Evolutionary conservation across 352 stramenopile genomes (phyloP).

Genomic region (Aphanomyces invadans): DNA sequence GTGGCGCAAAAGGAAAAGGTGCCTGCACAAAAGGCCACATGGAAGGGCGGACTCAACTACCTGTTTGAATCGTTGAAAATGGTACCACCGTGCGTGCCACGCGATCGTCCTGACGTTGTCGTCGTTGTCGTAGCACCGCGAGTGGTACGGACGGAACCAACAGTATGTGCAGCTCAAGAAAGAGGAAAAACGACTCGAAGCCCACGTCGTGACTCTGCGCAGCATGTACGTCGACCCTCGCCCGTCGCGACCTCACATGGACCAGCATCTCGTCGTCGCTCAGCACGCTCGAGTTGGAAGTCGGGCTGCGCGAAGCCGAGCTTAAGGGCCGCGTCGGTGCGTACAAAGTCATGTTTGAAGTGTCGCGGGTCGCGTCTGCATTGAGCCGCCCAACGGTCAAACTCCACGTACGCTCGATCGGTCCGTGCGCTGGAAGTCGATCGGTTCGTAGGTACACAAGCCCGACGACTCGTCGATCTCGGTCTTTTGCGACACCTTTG

Average conservation of each 20-base stretch:
- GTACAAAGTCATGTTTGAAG: conserved; percentile 86
- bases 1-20: conserved; percentile 63
- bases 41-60: conserved; percentile 83
- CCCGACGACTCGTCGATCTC: conserved; percentile 77
- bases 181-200: conserved; percentile 71
- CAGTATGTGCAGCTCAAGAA: conserved; percentile 83
- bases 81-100: background rate
- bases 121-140: conserved; percentile 55
- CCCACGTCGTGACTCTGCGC: conserved; percentile 59
- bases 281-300: conserved; percentile 77
- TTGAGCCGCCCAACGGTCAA: conserved; percentile 79
- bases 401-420: conserved; percentile 34
- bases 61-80: conserved; percentile 80
- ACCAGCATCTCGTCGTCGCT: conserved; percentile 58
- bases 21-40: conserved; percentile 79
- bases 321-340: conserved; percentile 74
- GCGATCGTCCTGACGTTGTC: background rate
- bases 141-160: conserved; percentile 84
- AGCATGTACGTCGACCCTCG: conserved; percentile 29
- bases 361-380: conserved; percentile 80
- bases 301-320: conserved; percentile 70
- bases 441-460: conserved; percentile 83
- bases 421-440: too few relatives aligned
- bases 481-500: conserved; percentile 84
- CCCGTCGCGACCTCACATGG: background rate